Percentiles rank a stretch among this genome's conserved stretches.
Evolutionary conservation across 2,329 filamentous ascomycete species (phyloP).

Genomic region (Neophaeococcomyces aloes): DNA sequence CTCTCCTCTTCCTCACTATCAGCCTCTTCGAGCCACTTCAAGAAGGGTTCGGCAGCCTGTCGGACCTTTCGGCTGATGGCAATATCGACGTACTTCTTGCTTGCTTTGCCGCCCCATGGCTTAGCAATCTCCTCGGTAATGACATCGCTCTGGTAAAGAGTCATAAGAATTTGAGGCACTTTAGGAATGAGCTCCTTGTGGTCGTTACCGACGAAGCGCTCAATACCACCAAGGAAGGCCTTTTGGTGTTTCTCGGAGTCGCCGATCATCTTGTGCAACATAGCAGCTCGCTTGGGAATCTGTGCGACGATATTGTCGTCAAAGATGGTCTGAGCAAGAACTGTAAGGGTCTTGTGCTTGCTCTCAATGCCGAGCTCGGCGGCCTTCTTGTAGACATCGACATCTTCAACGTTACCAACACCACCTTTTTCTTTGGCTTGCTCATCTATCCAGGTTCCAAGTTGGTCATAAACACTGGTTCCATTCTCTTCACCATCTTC

Average conservation of each 20-base stretch:
- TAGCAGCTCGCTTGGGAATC: constrained; percentile 68
- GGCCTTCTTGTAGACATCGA: constrained; percentile 91
- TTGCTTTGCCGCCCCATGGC: constrained; percentile 87
- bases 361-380: constrained; percentile 88
- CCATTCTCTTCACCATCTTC: constrained; percentile 73
- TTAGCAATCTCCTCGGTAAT: constrained; percentile 78
- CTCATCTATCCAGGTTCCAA: constrained; percentile 82
- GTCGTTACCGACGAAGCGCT: constrained; percentile 78
- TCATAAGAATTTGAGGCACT: constrained; percentile 76
- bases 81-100: constrained; percentile 95
- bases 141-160: constrained; percentile 84
- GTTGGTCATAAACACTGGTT: constrained; percentile 72
- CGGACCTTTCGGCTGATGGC: constrained; percentile 87
- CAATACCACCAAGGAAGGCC: constrained; percentile 86
- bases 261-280: constrained; percentile 79
- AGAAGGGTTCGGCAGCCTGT: constrained; percentile 86
- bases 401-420: constrained; percentile 69
- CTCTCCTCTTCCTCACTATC: constrained; percentile 56
- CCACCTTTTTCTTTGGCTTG: constrained; percentile 59
- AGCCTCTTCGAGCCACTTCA: constrained; percentile 84
- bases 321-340: constrained; percentile 89
- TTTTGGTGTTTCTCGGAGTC: constrained; percentile 91
- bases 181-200: constrained; percentile 66
- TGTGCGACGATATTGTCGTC: constrained; percentile 81
- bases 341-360: constrained; percentile 88